These are phyloP conservation scores for Teratosphaeria destructans DNA, from an alignment of 2,329 filamentous ascomycete genomes.

Conservation along the genomic window DNA sequence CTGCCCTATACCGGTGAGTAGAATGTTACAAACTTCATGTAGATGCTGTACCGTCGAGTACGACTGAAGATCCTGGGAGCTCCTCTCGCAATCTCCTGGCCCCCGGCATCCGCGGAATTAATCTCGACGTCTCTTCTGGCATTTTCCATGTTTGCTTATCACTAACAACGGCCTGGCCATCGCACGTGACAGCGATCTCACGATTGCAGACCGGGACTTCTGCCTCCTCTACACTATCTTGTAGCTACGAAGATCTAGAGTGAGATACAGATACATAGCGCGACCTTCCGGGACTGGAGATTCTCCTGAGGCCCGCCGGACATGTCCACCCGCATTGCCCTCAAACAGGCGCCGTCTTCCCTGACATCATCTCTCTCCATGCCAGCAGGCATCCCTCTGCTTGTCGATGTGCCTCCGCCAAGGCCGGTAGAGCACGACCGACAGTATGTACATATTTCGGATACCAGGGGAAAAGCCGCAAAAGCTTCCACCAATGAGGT, in stretches of 20 bases:
- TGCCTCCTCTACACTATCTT: background rate
- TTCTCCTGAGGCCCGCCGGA: too few species aligned
- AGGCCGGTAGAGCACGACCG: slow-evolving; percentile 64
- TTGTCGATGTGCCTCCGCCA: slow-evolving; percentile 57
- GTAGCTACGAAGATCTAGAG: too few species aligned
- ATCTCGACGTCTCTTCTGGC: background rate
- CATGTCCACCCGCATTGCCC: too few species aligned
- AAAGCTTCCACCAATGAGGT: slow-evolving; percentile 76
- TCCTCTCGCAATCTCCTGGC: background rate
- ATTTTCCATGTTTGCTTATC: background rate
- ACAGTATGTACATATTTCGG: slow-evolving; percentile 49
- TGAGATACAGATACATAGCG: too few species aligned
- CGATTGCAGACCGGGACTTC: background rate
- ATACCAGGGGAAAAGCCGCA: slow-evolving; percentile 71
- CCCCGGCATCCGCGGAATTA: background rate
- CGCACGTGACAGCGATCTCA: background rate
- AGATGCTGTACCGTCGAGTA: background rate
- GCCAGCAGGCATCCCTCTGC: background rate
- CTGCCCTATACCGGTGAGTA: background rate
- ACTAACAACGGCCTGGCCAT: background rate
- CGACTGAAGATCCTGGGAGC: background rate
- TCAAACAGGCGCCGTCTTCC: background rate
- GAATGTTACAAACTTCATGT: background rate
- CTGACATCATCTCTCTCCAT: background rate
- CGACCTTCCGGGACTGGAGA: too few species aligned